phyloP scores from a whole-genome alignment of 352 stramenopile species.

The Phytophthora brassicae region DNA sequence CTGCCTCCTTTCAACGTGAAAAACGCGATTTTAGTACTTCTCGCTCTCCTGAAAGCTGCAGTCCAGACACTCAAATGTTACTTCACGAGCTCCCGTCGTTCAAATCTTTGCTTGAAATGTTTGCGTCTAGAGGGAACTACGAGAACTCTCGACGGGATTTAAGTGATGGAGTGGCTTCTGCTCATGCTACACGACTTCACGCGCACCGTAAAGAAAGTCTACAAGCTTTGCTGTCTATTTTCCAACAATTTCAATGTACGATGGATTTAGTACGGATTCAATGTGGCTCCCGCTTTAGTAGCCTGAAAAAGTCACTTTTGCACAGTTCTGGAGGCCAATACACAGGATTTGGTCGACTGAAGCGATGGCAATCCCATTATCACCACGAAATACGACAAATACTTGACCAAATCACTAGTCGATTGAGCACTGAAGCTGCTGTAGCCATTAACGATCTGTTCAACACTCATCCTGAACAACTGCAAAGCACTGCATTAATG shows the following conservation, averaged over 20 bases:
- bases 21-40: not conserved
- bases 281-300: conserved; percentile 28
- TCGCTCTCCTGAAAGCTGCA: not conserved
- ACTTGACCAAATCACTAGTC: conserved; percentile 19
- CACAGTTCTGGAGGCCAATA: not conserved
- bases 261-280: conserved; percentile 33
- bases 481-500: conserved; percentile 21
- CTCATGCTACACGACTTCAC: conserved; percentile 14
- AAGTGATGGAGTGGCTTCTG: conserved; percentile 9
- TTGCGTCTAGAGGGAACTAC: conserved; percentile 10
- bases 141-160: conserved; percentile 11
- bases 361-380: conserved; percentile 36
- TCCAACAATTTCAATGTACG: conserved; percentile 20
- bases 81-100: conserved; percentile 40
- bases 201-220: conserved; percentile 32
- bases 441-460: conserved; percentile 21
- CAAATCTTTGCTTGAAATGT: conserved; percentile 21
- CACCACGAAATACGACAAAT: conserved; percentile 34
- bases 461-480: conserved; percentile 19
- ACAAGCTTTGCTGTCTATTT: conserved; percentile 23
- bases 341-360: conserved; percentile 19
- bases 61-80: conserved; percentile 15
- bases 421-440: conserved; percentile 17
- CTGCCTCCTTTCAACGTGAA: conserved; percentile 3
- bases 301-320: not conserved